Evolutionary conservation across 2,329 filamentous ascomycete genomes (phyloP).

Genomic region (Scytalidium sp.): DNA sequence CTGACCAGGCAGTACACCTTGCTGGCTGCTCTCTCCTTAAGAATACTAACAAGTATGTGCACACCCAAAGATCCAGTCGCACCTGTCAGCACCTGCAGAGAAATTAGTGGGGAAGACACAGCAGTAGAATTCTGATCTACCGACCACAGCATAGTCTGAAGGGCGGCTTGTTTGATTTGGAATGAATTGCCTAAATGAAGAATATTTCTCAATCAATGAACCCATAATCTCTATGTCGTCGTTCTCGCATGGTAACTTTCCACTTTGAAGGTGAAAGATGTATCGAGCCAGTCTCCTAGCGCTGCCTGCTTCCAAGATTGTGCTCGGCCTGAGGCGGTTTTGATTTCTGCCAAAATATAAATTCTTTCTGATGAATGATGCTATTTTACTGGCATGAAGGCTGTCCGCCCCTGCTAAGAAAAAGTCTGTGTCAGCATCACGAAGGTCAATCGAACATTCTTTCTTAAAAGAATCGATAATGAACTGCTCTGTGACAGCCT

Average conservation of each 20-base stretch:
- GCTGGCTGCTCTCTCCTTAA: constrained; percentile 16
- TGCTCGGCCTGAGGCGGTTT: constrained; percentile 19
- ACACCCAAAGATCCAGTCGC: constrained; percentile 49
- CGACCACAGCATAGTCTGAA: neutral
- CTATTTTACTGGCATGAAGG: constrained; percentile 23
- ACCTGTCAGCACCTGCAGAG: constrained; percentile 38
- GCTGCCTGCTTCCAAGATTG: constrained; percentile 29
- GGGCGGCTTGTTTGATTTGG: neutral
- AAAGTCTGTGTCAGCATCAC: constrained; percentile 20
- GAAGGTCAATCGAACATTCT: constrained; percentile 12
- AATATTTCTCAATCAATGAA: constrained; percentile 35
- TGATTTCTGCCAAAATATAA: constrained; percentile 19
- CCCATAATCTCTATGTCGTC: constrained; percentile 31
- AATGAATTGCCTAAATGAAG: constrained; percentile 21
- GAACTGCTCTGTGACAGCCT: constrained; percentile 17
- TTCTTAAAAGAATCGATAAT: constrained; percentile 19
- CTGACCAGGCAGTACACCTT: constrained; percentile 47
- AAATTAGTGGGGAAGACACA: neutral
- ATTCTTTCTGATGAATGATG: constrained; percentile 21
- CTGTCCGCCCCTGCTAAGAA: constrained; percentile 27
- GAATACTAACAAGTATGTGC: constrained; percentile 45
- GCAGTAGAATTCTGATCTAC: too few species aligned
- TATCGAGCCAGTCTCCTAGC: constrained; percentile 17
- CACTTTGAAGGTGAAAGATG: constrained; percentile 10
- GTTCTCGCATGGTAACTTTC: constrained; percentile 4